Evolutionary conservation across 2,329 filamentous ascomycete species (phyloP), one percentile per base, ranked within the genome.

Genomic region (Coniochaeta sp.): DNA sequence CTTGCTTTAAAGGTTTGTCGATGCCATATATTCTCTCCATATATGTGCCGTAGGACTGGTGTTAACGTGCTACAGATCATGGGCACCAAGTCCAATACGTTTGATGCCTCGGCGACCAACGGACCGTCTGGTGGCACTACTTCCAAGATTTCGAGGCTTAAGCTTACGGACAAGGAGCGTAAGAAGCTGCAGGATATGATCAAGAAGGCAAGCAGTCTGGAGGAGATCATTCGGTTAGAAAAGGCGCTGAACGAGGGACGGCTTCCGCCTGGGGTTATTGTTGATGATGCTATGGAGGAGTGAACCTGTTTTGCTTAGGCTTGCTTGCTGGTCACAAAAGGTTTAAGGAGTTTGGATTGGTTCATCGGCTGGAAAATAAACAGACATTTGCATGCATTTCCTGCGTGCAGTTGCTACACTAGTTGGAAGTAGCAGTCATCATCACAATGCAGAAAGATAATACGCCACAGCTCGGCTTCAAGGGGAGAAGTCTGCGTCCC

Each of bases 241-340:
- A 96, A 93, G 79, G 91, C 95, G 74, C 77, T 98, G 65, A 90
- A 90, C 64, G 93, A 98, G 73, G 95, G 95, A 1, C 81, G 90
- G 69, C 81, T 98, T 73, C 93, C 93, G 2, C 81, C 83, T 36
- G 89, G 87, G 31, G 82, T 87, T 34, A 79, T 83, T 38, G 79
- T 78, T 54, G 79, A 77, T 44, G 81, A 82, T 65, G 76, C 74
- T 16, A 88, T 88, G 85, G 84, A 88, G 74, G 83, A 87, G 68
- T 88, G 73, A 61, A n/a, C n/a, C n/a, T n/a, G n/a, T n/a, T n/a
- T n/a, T n/a, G n/a, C n/a, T 17, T 19, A 80, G 72, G 88, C 88
- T 76, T 86, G 80, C 72, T 88, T 85, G 22, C 24, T 26, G 47
- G 22, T 28, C 14, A 28, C 47, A 24, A 47, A 47, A 47, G 38